Evolutionary conservation across 352 stramenopile species (phyloP).

Genomic region (Pythium scleroteichum): DNA sequence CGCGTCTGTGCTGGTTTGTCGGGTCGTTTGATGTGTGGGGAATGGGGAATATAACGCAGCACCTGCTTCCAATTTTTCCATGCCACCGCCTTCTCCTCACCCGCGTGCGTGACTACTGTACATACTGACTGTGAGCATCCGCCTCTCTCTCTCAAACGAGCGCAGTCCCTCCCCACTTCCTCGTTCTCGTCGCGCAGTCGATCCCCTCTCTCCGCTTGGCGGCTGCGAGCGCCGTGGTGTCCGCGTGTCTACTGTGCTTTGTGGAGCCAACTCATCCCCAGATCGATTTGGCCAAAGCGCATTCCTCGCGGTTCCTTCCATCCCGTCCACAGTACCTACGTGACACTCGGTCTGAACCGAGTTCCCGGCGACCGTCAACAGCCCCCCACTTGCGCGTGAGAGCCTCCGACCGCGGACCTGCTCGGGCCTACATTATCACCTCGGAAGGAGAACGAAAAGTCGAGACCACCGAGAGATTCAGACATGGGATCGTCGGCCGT

Average conservation of each 20-base stretch:
- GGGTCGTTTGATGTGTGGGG: conserved; percentile 2
- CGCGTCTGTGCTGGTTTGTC: neutral
- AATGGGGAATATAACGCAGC: neutral
- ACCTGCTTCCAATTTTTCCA: conserved; percentile 16
- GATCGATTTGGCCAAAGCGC: neutral
- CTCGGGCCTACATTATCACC: no score
- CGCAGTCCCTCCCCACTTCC: conserved; percentile 18
- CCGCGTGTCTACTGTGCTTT: neutral
- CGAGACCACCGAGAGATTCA: neutral
- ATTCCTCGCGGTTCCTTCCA: neutral
- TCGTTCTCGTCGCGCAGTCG: conserved; percentile 19
- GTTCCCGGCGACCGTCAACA: neutral
- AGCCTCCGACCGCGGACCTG: no score
- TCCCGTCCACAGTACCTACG: neutral
- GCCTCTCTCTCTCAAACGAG: conserved; percentile 8
- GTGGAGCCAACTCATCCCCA: neutral
- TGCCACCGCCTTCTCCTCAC: conserved; percentile 20
- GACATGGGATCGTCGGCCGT: conserved; percentile 19
- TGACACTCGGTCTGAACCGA: neutral
- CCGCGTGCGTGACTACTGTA: conserved; percentile 19
- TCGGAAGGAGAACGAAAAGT: no score
- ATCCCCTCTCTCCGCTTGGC: conserved; percentile 12
- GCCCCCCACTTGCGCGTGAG: neutral
- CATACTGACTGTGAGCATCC: conserved; percentile 13
- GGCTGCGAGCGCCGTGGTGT: neutral